Evolutionary conservation across 345 rosid species (phyloP).

Genomic region (Limnanthes douglasii): DNA sequence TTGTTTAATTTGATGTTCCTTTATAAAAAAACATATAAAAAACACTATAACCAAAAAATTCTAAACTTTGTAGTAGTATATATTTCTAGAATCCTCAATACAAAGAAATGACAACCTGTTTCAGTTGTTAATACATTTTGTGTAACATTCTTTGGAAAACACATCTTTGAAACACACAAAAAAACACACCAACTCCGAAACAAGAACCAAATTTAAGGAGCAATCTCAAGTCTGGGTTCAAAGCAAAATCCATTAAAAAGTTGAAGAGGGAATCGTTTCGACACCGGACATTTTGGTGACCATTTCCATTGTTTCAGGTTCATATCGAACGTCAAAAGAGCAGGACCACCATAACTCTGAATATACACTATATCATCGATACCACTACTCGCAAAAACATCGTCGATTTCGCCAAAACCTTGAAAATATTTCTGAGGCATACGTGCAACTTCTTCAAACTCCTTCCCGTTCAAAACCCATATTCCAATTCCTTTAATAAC

Average conservation of each 20-base stretch:
- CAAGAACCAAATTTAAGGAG: constrained; percentile 31
- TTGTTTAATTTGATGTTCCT: too few relatives aligned
- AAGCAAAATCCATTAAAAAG: constrained; percentile 90
- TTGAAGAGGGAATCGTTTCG: constrained; percentile 89
- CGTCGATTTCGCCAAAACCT: constrained; percentile 94
- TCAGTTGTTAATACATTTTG: too few relatives aligned
- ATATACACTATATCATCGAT: constrained; percentile 62
- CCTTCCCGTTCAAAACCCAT: constrained; percentile 57
- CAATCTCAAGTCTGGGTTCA: constrained; percentile 76
- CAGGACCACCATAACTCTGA: constrained; percentile 83
- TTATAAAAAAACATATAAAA: too few relatives aligned
- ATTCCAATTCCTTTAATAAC: constrained; percentile 90
- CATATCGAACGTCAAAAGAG: constrained; percentile 61
- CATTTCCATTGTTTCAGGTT: constrained; percentile 65
- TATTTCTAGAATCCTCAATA: too few relatives aligned
- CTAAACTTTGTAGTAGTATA: too few relatives aligned
- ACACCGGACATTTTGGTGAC: constrained; percentile 79
- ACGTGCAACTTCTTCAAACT: constrained; percentile 60
- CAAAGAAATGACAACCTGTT: too few relatives aligned
- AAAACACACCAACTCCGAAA: constrained; percentile 10
- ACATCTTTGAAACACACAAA: too few relatives aligned
- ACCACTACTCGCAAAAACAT: constrained; percentile 90
- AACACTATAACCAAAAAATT: too few relatives aligned
- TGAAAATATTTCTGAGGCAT: constrained; percentile 88
- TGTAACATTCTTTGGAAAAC: constrained; percentile 9